Percentiles rank a stretch among this genome's conserved stretches.
These are phyloP conservation scores for Aspergillus quadricinctus DNA, from an alignment of 2,329 filamentous ascomycete genomes.

Conservation along the genomic window DNA sequence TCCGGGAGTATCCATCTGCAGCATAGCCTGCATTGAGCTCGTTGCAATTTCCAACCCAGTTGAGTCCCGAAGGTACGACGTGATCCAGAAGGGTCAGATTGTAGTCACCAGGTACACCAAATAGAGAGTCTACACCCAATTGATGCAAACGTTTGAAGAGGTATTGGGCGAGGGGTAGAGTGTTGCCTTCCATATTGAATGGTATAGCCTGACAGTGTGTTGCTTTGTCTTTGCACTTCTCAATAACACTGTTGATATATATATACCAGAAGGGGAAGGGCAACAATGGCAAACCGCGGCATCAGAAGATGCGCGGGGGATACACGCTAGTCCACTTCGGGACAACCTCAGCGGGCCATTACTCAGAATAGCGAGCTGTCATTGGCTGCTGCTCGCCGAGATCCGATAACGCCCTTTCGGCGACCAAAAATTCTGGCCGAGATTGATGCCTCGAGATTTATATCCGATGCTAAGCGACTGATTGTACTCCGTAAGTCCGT, in stretches of 20 bases:
- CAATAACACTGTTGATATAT: neutral
- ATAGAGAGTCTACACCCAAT: constrained; percentile 60
- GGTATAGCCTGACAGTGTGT: neutral
- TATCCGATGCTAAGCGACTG: neutral
- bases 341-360: neutral
- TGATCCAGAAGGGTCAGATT: constrained; percentile 67
- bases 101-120: constrained; percentile 66
- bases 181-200: neutral
- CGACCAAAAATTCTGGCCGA: neutral
- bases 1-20: constrained; percentile 29
- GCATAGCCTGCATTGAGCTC: constrained; percentile 63
- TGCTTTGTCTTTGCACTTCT: neutral
- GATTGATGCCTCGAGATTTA: neutral
- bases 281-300: neutral
- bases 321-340: neutral
- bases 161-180: constrained; percentile 43
- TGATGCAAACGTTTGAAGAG: constrained; percentile 62
- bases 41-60: constrained; percentile 65
- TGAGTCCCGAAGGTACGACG: constrained; percentile 53
- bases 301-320: neutral
- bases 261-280: neutral
- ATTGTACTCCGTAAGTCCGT: no score
- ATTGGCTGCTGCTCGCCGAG: neutral
- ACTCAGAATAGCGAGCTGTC: neutral
- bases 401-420: neutral